Base-by-base conservation (phyloP, 495 filamentous ascomycete species). In the Glarea lozoyensis region DNA sequence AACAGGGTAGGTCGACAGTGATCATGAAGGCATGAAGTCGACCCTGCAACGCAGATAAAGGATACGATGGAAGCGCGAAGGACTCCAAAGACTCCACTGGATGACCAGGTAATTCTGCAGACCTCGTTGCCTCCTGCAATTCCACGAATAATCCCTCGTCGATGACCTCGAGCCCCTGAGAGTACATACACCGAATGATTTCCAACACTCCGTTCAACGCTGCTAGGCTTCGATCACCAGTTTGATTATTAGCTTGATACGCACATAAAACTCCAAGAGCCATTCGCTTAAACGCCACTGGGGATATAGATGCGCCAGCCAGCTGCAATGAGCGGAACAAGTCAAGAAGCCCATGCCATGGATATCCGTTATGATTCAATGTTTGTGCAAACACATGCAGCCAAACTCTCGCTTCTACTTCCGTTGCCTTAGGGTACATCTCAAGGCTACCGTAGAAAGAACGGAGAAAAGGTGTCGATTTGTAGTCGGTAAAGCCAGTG, bases 401-500 rank as follows among this genome's bases (percentile, higher is more conserved):
- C 45, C 62, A 58, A 20, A 70, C 38, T 23, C 41, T 51, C 12
- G 60, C 49, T 21, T 60, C 38, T 11, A 55, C 63, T 17, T 58
- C 44, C 20, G 59, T 55, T 4, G 46, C 43, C n/a, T 66, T 60
- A 27, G 60, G 54, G 13, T 18, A 39, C 25, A 43, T 19, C 4
- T 61, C 43, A 5, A 69, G 45, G 3, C 53, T 53, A 13, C 55
- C 43, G 42, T 76, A 59, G 23, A 77, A 69, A 15, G 61, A 60
- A 11, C 46, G 54, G 20, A 79, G 50, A 45, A 78, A 79, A 5
- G 64, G 44, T 4, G 72, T 78, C 4, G 72, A 72, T 1, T 48
- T 37, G 6, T 29, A 45, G 50, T 73, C 75, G 10, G 59, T 49
- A 10, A 57, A 57, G 7, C 63, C 63, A 23, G 43, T 33, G 5